Conservation (phyloP, 1,284 basidiomycete genomes). For the Veloboletus limbatus region DNA sequence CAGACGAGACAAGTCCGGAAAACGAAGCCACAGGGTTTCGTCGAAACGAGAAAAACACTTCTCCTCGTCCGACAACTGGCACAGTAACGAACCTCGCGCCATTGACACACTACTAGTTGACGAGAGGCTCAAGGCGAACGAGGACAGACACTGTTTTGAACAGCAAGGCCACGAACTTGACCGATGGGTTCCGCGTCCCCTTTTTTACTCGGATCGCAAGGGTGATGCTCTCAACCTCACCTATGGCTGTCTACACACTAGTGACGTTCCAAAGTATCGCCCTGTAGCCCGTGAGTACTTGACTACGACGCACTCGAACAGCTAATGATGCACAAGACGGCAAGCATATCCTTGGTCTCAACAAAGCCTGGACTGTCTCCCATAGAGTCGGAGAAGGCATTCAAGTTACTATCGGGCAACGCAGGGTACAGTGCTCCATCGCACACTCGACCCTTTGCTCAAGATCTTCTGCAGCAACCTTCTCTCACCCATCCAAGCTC, state of each 20-base stretch:
- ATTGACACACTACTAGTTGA: constrained; percentile 30
- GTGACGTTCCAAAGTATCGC: constrained; percentile 67
- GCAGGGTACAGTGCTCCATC: constrained; percentile 41
- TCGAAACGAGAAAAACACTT: constrained; percentile 29
- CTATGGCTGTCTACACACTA: constrained; percentile 65
- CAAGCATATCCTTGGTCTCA: constrained; percentile 60
- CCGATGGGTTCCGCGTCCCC: constrained; percentile 30
- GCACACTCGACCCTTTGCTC: constrained; percentile 6
- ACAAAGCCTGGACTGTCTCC: constrained; percentile 44
- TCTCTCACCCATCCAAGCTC: constrained; percentile 55
- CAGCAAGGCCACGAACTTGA: constrained; percentile 22
- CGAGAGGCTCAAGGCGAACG: constrained; percentile 38
- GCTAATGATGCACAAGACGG: constrained; percentile 64
- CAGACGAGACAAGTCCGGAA: constrained; percentile 25
- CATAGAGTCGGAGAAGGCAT: constrained; percentile 54
- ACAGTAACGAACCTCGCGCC: constrained; percentile 10
- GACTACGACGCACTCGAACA: constrained; percentile 24
- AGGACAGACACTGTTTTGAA: constrained; percentile 32
- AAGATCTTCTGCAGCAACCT: constrained; percentile 40
- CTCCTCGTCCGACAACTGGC: constrained; percentile 20
- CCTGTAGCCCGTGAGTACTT: constrained; percentile 50
- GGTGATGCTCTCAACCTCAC: constrained; percentile 68
- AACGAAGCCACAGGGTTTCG: constrained; percentile 24
- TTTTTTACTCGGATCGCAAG: constrained; percentile 66
- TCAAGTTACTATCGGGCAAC: constrained; percentile 53